Evolutionary conservation across 164 flowering plant species (phyloP), one percentile per base, ranked within the genome.

Genomic region (Nymphaea colorata): DNA sequence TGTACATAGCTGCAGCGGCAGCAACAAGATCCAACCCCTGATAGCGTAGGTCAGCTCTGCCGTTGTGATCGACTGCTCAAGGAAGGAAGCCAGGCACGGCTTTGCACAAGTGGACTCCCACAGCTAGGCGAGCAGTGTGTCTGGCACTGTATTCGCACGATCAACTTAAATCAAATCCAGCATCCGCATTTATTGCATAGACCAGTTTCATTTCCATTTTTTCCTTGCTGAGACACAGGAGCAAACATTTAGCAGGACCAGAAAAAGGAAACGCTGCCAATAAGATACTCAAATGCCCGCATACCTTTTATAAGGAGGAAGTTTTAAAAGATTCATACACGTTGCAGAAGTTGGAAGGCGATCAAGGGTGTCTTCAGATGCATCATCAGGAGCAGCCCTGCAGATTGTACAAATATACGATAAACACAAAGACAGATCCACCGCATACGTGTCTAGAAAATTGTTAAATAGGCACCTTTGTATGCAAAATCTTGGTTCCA

Each of bases 271-370:
- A 1, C 0, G 12, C 55, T 12, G 12, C 15, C 63, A 61, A n/a
- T 8, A 61, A n/a, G 63, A 61, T 61, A 12, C 7, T 47, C 55
- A 2, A 47, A 2, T 7, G 5, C 55, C 7, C 12, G 55, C 55
- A 68, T 60, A 94, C 98, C 93, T 95, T 82, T 80, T 76, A 66
- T 95, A 92, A 14, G 99, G 99, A 59, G 99, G 99, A 74, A 95
- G 94, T 86, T 95, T 95, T 43, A 95, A 79, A 76, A 95, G 97
- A 81, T 95, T 95, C 98, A 95, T 95, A 74, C 98, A 95, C 69
- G 99, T 95, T 43, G 99, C 96, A 43, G 99, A 83, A 41, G 99
- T 95, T 47, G 99, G 99, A 72, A 95, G 77, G 7, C 99, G 81
- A 42, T 88, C 95, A 45, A 95, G 86, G 73, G 84, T 83, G 80